phyloP scores from a whole-genome alignment of 73 alveolate genomes.

The Diophrys appendiculata region DNA sequence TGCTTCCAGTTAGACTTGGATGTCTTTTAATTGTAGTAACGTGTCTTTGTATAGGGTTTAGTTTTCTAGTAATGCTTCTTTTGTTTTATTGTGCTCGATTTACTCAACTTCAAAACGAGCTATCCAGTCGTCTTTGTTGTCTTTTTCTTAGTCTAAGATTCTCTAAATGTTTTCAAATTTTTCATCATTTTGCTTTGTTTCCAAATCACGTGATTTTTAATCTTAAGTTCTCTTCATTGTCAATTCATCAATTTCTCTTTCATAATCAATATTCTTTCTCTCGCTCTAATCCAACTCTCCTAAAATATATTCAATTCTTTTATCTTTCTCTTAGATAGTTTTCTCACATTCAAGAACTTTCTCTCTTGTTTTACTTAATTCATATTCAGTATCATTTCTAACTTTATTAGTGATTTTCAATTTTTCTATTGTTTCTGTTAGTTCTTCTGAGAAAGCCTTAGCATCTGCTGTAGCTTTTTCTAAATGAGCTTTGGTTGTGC shows the following conservation, averaged over 20 bases:
- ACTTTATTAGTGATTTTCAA: constrained; percentile 39
- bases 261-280: constrained; percentile 7
- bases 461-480: constrained; percentile 43
- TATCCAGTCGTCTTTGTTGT: constrained; percentile 40
- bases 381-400: constrained; percentile 54
- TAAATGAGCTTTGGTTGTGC: constrained; percentile 28
- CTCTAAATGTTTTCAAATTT: constrained; percentile 31
- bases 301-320: not conserved
- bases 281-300: constrained; percentile 9
- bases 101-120: constrained; percentile 45
- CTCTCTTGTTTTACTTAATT: constrained; percentile 28
- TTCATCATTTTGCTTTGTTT: constrained; percentile 34
- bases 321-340: constrained; percentile 20
- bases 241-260: not conserved
- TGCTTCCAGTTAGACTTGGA: constrained; percentile 7
- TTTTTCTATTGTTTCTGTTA: constrained; percentile 43
- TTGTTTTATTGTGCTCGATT: constrained; percentile 29
- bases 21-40: constrained; percentile 11
- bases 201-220: constrained; percentile 17
- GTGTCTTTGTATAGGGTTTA: constrained; percentile 14
- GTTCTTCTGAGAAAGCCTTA: constrained; percentile 23
- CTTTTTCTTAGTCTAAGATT: constrained; percentile 22
- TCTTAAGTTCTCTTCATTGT: not conserved
- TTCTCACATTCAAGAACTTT: not conserved
- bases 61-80: not conserved